Evolutionary conservation across 2,329 filamentous ascomycete species (phyloP).

Genomic region (Kalmusia sp.): DNA sequence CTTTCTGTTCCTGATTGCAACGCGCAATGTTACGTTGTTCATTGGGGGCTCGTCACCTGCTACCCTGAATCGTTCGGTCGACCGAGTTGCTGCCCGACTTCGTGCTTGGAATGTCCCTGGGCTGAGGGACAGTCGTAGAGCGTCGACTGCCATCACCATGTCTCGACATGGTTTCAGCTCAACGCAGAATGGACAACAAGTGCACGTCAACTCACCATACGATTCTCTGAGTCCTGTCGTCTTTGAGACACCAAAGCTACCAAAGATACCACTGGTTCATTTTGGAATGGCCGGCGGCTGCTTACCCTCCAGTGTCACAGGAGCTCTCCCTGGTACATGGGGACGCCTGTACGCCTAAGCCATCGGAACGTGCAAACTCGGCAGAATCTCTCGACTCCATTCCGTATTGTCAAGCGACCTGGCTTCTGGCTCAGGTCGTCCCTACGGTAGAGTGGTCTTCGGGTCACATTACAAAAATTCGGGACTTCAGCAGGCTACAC

Average conservation of each 20-base stretch:
- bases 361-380: no score
- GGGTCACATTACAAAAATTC: background rate
- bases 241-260: background rate
- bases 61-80: background rate
- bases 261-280: background rate
- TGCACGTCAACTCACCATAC: background rate
- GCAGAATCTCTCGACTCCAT: no score
- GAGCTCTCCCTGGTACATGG: no score
- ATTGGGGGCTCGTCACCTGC: background rate
- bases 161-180: background rate
- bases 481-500: background rate
- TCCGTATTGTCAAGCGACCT: no score
- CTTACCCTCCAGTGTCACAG: no score
- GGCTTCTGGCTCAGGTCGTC: no score
- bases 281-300: background rate
- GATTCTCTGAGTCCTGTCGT: background rate
- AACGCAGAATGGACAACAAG: no score
- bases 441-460: no score
- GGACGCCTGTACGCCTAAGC: no score
- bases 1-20: slow-evolving; percentile 4
- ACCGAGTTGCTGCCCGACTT: background rate
- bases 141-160: background rate
- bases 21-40: background rate
- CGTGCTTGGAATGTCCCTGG: background rate
- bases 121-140: background rate